A percentile compares a stretch with the other conserved stretches of the same genome.
Conservation (phyloP, 2,329 filamentous ascomycete species). For the Diplodia sapinea region DNA sequence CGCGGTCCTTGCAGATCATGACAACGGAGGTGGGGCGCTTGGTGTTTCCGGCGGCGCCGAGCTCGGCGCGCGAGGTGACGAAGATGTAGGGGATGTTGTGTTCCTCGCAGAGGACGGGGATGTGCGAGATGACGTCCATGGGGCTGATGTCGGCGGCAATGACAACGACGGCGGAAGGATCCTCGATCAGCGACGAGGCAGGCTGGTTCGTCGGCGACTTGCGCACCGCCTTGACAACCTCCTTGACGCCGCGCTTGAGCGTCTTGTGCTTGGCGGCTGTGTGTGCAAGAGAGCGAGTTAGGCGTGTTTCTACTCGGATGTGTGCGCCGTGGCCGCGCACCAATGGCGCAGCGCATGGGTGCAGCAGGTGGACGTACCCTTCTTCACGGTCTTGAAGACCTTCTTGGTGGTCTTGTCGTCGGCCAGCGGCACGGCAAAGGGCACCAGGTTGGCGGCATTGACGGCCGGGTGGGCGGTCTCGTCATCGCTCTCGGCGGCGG, state of each 20-base stretch:
- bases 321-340: neutral
- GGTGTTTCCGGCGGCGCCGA: constrained; percentile 90
- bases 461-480: constrained; percentile 62
- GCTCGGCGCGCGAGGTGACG: constrained; percentile 87
- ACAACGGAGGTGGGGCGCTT: constrained; percentile 97
- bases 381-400: constrained; percentile 69
- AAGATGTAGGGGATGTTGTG: constrained; percentile 98
- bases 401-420: constrained; percentile 76
- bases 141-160: constrained; percentile 97
- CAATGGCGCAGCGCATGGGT: constrained; percentile 32
- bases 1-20: constrained; percentile 69
- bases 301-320: neutral
- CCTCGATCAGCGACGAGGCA: constrained; percentile 59
- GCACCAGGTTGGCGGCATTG: constrained; percentile 66
- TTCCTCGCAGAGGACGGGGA: constrained; percentile 97
- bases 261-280: constrained; percentile 92
- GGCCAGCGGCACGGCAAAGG: constrained; percentile 81
- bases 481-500: constrained; percentile 68
- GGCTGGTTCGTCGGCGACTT: constrained; percentile 78
- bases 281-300: constrained; percentile 33
- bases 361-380: constrained; percentile 52
- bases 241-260: constrained; percentile 97
- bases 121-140: constrained; percentile 98
- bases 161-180: constrained; percentile 76
- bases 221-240: constrained; percentile 97